Evolutionary conservation across 106 monocot genomes (phyloP), one percentile per base, ranked within the genome.

Genomic region (Gastrodia elata): DNA sequence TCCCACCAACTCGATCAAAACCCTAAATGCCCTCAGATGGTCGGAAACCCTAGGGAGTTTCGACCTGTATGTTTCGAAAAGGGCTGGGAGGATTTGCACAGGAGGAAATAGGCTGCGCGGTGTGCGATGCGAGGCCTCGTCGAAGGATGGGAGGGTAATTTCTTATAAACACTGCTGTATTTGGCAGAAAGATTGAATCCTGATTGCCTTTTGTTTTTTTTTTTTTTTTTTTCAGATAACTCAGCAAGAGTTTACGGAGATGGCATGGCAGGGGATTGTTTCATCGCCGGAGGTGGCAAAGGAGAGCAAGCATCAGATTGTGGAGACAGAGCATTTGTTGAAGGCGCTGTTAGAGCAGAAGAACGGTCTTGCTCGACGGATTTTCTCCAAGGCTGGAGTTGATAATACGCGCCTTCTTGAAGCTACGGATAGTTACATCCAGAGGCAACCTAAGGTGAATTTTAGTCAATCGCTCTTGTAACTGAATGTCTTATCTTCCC

Each of bases 191-290:
- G 30, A 55, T 42, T 26, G 56, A 67, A 9, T 68, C 6, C 33
- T 48, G 37, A 43, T 37, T 43, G 61, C 22, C 0, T n/a, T n/a
- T n/a, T n/a, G 55, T 32, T 42, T 9, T 75, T 81, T 24, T 3
- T 32, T 2, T 27, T 59, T 59, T 4, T 71, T 13, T 24, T 84
- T 13, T 8, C 70, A 99, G 98, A 91, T 94, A 67, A 84, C 83
- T 4, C 98, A 93, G 76, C 88, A 94, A 82, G 98, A 99, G 18
- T 99, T 99, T 46, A 93, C 93, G 39, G 93, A 93, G 57, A 93
- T 99, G 93, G 93, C 91, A 65, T 99, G 98, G 98, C 98, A 99
- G 93, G 91, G 80, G 42, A 89, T 99, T 68, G 93, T 94, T 74
- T 79, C 87, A 39, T 91, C 93, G 14, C 98, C 93, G 70, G 98